phyloP scores from a whole-genome alignment of 192 early-diverging fungal species.

The Spinellus fusiger region DNA sequence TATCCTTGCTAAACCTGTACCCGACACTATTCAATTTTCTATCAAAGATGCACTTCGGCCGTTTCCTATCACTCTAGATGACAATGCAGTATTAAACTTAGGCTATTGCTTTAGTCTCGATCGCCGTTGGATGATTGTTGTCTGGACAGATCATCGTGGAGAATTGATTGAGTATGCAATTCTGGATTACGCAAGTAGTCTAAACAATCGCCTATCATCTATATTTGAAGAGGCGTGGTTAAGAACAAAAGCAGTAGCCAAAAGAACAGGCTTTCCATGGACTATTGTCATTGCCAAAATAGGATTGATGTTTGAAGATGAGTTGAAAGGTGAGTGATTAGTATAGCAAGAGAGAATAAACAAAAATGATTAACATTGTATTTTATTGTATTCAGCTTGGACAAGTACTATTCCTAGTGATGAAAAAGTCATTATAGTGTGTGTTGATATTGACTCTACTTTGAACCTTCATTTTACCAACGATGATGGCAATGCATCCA shows the following conservation, averaged over 20 bases:
- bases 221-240: slow-evolving; percentile 42
- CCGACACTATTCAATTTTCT: slow-evolving; percentile 32
- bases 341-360: slow-evolving; percentile 3
- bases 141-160: slow-evolving; percentile 49
- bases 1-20: slow-evolving; percentile 39
- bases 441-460: slow-evolving; percentile 30
- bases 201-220: background rate
- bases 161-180: slow-evolving; percentile 41
- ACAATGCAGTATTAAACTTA: slow-evolving; percentile 38
- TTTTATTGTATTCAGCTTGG: slow-evolving; percentile 16
- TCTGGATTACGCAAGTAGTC: slow-evolving; percentile 2
- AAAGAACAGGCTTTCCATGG: slow-evolving; percentile 36
- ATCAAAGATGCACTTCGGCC: slow-evolving; percentile 24
- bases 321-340: slow-evolving; percentile 32
- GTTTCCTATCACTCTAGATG: slow-evolving; percentile 27
- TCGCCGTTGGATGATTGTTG: slow-evolving; percentile 41
- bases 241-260: slow-evolving; percentile 31
- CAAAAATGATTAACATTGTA: slow-evolving; percentile 8
- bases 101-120: slow-evolving; percentile 46
- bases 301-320: slow-evolving; percentile 39
- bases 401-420: slow-evolving; percentile 15
- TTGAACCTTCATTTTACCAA: slow-evolving; percentile 5
- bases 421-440: slow-evolving; percentile 23
- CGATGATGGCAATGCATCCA: background rate
- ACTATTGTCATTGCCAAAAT: slow-evolving; percentile 46